Percentiles rank a stretch among this genome's conserved stretches.
phyloP scores from a whole-genome alignment of 371 early-diverging fungal species.

The Mortierella sp. region DNA sequence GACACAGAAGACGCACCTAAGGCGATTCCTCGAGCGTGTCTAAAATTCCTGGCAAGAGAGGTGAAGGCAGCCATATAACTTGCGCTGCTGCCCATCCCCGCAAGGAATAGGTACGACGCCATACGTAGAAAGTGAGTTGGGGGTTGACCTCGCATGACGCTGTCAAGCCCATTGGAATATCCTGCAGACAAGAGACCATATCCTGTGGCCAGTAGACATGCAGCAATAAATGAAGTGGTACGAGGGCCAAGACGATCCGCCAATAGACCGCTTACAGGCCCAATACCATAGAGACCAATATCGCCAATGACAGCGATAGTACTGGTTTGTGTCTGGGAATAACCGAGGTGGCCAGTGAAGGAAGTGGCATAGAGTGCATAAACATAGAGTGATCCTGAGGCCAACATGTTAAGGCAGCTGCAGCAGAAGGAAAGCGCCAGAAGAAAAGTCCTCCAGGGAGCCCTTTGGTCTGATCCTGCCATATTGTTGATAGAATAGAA shows the following conservation, averaged over 20 bases:
- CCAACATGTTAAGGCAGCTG: slow-evolving; percentile 46
- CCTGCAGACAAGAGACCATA: slow-evolving; percentile 34
- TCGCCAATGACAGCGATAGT: slow-evolving; percentile 48
- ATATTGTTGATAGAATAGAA: background rate
- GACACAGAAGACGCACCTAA: slow-evolving; percentile 22
- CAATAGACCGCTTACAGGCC: slow-evolving; percentile 38
- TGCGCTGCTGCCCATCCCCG: slow-evolving; percentile 39
- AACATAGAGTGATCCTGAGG: slow-evolving; percentile 45
- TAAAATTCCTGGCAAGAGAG: slow-evolving; percentile 40
- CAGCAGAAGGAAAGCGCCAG: slow-evolving; percentile 32
- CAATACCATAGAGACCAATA: slow-evolving; percentile 45
- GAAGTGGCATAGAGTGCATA: slow-evolving; percentile 49
- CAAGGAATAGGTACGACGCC: slow-evolving; percentile 27
- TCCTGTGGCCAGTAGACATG: slow-evolving; percentile 17
- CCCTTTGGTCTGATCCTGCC: background rate
- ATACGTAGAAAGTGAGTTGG: slow-evolving; percentile 35
- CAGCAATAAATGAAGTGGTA: slow-evolving; percentile 32
- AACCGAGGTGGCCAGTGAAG: slow-evolving; percentile 32
- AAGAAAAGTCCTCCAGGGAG: slow-evolving; percentile 22
- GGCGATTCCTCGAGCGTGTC: slow-evolving; percentile 33
- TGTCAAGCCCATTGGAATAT: slow-evolving; percentile 23
- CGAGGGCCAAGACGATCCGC: slow-evolving; percentile 48
- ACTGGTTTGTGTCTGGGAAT: slow-evolving; percentile 43
- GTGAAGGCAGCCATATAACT: slow-evolving; percentile 54
- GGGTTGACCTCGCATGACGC: background rate